Evolutionary conservation across 140 eudicot genomes (phyloP).

Genomic region (Ambrosia hybrid): DNA sequence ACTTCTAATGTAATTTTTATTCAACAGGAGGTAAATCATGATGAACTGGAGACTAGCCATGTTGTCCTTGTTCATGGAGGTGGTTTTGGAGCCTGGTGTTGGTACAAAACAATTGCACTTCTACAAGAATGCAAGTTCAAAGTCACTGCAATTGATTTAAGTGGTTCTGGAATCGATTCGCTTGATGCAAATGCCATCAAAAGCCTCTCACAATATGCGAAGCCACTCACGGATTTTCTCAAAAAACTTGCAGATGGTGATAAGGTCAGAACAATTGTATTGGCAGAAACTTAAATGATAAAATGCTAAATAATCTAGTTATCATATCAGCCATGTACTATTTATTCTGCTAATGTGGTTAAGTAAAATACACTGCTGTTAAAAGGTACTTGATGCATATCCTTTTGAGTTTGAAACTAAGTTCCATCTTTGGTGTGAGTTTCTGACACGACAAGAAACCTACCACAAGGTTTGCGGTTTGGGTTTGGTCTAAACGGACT

Average conservation of each 20-base stretch:
- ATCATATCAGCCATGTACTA: not conserved
- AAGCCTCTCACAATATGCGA: slow-evolving; percentile 75
- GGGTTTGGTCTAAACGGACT: not conserved
- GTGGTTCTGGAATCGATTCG: slow-evolving; percentile 84
- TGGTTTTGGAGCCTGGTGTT: slow-evolving; percentile 98
- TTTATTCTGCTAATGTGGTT: slow-evolving; percentile 3
- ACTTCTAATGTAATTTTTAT: slow-evolving; percentile 1
- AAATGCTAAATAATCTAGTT: not conserved
- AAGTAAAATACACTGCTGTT: not conserved
- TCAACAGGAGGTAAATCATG: slow-evolving; percentile 10
- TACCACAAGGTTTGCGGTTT: not conserved
- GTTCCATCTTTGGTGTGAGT: not conserved
- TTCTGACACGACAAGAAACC: not conserved
- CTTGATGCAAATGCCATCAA: slow-evolving; percentile 64
- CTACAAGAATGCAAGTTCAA: slow-evolving; percentile 79
- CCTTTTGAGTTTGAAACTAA: not conserved
- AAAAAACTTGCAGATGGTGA: slow-evolving; percentile 74
- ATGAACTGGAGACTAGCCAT: slow-evolving; percentile 13
- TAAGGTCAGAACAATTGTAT: slow-evolving; percentile 43
- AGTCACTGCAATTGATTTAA: slow-evolving; percentile 84
- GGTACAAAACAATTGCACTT: slow-evolving; percentile 61
- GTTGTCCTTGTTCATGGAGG: slow-evolving; percentile 76
- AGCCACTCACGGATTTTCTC: slow-evolving; percentile 75
- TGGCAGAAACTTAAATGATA: not conserved
- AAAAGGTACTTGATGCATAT: slow-evolving; percentile 1